These are phyloP conservation scores for Penicillium sp. DNA, from an alignment of 2,329 filamentous ascomycete genomes.

Conservation along the genomic window DNA sequence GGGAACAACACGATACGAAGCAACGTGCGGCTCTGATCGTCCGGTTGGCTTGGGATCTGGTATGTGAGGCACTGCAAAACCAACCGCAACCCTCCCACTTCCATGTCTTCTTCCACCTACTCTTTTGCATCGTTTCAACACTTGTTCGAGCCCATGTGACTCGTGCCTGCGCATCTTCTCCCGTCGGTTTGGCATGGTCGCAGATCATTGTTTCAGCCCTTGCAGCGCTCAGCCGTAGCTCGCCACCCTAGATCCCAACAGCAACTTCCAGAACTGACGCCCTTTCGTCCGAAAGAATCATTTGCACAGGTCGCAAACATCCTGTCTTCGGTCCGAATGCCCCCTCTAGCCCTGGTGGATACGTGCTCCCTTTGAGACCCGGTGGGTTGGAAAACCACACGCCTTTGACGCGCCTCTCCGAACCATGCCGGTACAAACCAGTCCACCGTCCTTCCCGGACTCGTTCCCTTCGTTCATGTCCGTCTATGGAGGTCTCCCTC, in stretches of 20 bases:
- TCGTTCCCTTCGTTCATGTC: conserved; percentile 55
- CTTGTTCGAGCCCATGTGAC: conserved; percentile 2
- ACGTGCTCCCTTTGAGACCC: conserved; percentile 5
- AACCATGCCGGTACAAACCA: conserved; percentile 43
- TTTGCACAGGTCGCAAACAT: conserved; percentile 44
- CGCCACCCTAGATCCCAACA: conserved; percentile 11
- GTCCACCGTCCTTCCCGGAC: conserved; percentile 40
- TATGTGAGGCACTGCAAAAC: conserved; percentile 11
- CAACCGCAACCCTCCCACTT: neutral
- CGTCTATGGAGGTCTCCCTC: conserved; percentile 48
- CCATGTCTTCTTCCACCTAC: neutral
- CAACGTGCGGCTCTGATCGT: conserved; percentile 7
- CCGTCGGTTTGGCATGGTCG: conserved; percentile 15
- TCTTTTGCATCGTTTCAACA: neutral
- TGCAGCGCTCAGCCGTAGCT: conserved; percentile 19
- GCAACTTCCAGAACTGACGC: conserved; percentile 8
- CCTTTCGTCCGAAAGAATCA: conserved; percentile 26
- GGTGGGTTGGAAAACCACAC: conserved; percentile 23
- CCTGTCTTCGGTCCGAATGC: conserved; percentile 30
- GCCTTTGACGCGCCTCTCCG: conserved; percentile 20
- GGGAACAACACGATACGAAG: too few relatives aligned
- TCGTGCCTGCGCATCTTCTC: conserved; percentile 13
- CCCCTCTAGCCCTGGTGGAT: conserved; percentile 22
- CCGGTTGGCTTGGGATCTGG: conserved; percentile 9
- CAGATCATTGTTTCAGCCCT: conserved; percentile 31